These are phyloP conservation scores for Mortierella sp. DNA, from an alignment of 371 early-diverging fungal genomes.

Conservation along the genomic window DNA sequence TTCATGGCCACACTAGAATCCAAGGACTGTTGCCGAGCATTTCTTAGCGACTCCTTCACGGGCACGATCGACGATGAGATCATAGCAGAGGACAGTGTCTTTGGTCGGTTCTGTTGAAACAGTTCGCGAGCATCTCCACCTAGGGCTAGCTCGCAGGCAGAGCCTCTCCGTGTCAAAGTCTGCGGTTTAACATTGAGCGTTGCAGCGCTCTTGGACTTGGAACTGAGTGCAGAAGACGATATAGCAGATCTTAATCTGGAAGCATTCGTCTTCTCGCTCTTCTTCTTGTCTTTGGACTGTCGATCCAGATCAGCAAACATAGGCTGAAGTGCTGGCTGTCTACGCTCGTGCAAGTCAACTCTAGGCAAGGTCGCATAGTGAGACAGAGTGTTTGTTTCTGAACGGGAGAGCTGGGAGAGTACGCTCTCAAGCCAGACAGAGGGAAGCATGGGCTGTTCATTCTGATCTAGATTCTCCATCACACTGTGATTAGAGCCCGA, in stretches of 20 bases:
- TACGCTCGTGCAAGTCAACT: constrained; percentile 10
- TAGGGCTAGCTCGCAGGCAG: constrained; percentile 43
- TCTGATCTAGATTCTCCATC: constrained; percentile 30
- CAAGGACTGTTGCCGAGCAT: constrained; percentile 11
- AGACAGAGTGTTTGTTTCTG: constrained; percentile 20
- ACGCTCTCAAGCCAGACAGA: constrained; percentile 47
- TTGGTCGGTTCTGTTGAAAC: constrained; percentile 50
- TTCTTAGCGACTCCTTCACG: constrained; percentile 10
- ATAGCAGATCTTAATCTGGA: neutral
- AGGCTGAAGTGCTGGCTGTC: constrained; percentile 1
- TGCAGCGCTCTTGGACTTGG: neutral
- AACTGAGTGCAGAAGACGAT: neutral
- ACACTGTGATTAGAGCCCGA: neutral
- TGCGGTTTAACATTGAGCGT: constrained; percentile 3
- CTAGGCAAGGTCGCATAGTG: constrained; percentile 48
- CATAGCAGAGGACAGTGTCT: constrained; percentile 37
- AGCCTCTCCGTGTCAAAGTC: constrained; percentile 24
- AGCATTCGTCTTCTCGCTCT: neutral
- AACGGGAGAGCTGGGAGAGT: constrained; percentile 33
- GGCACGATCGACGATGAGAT: constrained; percentile 43
- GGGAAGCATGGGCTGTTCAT: constrained; percentile 28
- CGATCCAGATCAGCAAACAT: constrained; percentile 16
- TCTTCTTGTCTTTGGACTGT: constrained; percentile 1
- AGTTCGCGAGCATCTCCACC: constrained; percentile 41
- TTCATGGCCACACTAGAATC: constrained; percentile 4